Conservation (phyloP, 2,329 filamentous ascomycete genomes). For the Ophiocordyceps polyrhachis-furcata region DNA sequence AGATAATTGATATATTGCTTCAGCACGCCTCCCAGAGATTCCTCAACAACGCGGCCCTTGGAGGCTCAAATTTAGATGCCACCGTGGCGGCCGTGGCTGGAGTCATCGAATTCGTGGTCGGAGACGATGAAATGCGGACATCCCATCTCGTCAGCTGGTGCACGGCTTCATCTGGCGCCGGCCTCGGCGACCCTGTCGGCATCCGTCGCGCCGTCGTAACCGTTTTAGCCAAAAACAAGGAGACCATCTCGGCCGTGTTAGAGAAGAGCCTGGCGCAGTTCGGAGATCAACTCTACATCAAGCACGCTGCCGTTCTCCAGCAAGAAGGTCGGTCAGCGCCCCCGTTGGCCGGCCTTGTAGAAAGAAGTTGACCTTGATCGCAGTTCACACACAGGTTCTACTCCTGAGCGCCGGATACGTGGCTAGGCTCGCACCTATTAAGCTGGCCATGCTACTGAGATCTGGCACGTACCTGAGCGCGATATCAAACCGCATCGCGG, state of each 20-base stretch:
- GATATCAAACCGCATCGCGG: conserved; percentile 68
- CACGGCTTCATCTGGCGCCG: conserved; percentile 42
- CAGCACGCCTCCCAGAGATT: conserved; percentile 26
- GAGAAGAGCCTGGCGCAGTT: conserved; percentile 57
- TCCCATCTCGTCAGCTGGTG: conserved; percentile 46
- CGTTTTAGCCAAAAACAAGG: conserved; percentile 31
- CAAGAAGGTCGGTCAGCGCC: conserved; percentile 50
- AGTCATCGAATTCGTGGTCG: conserved; percentile 31
- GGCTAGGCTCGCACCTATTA: conserved; percentile 43
- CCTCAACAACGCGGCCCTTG: conserved; percentile 17
- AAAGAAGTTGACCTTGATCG: not conserved
- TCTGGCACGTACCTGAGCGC: conserved; percentile 56
- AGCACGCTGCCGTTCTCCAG: conserved; percentile 63
- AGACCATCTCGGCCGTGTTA: conserved; percentile 34
- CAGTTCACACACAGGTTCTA: conserved; percentile 63
- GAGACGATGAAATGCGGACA: conserved; percentile 27
- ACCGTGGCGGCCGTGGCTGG: conserved; percentile 38
- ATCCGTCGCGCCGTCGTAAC: conserved; percentile 49
- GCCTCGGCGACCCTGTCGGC: conserved; percentile 41
- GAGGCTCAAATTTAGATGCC: conserved; percentile 12
- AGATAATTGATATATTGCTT: conserved; percentile 10
- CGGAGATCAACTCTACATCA: conserved; percentile 73
- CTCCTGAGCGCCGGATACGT: conserved; percentile 64
- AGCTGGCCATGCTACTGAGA: conserved; percentile 48
- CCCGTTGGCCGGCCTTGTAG: not conserved